Evolutionary conservation across 345 rosid genomes (phyloP).

Genomic region (Camelina sativa): DNA sequence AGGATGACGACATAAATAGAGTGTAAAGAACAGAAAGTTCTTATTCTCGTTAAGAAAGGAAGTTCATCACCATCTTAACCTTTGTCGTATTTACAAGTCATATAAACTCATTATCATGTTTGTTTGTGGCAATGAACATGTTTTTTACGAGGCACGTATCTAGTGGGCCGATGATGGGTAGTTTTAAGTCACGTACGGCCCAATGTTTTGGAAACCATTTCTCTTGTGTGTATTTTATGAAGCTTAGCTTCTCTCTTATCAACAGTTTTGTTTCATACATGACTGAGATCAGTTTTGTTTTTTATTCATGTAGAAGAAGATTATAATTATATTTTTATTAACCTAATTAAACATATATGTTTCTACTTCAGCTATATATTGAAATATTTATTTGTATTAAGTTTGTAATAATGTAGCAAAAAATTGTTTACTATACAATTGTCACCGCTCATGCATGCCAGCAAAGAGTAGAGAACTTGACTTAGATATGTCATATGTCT

Average conservation of each 20-base stretch:
- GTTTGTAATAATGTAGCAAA: background rate
- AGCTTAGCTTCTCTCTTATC: too few species aligned
- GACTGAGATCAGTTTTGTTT: background rate
- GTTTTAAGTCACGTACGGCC: background rate
- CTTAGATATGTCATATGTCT: background rate
- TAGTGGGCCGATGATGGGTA: constrained; percentile 13
- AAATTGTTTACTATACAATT: background rate
- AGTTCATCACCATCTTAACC: constrained; percentile 19
- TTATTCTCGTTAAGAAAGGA: background rate
- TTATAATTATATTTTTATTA: background rate
- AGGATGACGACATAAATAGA: constrained; percentile 24
- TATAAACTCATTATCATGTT: too few species aligned
- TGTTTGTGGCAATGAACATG: background rate
- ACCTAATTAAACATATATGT: background rate
- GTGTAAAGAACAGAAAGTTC: constrained; percentile 21
- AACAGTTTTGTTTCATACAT: background rate
- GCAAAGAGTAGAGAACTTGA: background rate
- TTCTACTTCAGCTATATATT: background rate
- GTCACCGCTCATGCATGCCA: background rate
- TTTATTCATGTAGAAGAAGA: background rate
- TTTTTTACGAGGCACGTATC: background rate
- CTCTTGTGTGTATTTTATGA: background rate
- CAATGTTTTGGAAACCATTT: constrained; percentile 1
- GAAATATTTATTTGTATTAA: background rate
- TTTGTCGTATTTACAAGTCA: background rate